Evolutionary conservation across 306 rosid genomes (phyloP).

Genomic region (Argentina anserina): DNA sequence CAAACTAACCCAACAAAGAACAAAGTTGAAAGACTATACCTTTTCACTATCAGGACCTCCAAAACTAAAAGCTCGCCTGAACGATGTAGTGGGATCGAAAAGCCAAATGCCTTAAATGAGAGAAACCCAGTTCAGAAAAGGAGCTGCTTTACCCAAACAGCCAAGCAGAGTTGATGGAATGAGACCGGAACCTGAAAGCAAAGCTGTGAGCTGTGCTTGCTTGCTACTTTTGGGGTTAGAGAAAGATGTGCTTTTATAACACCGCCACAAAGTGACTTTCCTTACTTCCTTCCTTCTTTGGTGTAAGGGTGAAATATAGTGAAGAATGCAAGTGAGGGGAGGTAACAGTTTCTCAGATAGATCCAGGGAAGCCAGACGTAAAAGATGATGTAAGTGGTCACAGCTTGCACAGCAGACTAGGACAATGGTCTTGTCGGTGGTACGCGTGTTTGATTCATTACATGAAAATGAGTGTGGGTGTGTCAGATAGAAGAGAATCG

Average conservation of each 20-base stretch:
- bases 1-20: background rate
- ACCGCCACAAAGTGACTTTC: background rate
- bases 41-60: background rate
- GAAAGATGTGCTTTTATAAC: background rate
- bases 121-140: background rate
- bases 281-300: background rate
- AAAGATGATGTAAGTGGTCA: background rate
- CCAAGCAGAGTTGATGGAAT: background rate
- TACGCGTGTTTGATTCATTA: background rate
- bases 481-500: background rate
- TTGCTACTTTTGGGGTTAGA: background rate
- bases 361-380: background rate
- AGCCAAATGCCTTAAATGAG: background rate
- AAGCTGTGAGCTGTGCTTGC: background rate
- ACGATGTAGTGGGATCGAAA: background rate
- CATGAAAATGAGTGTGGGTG: background rate
- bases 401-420: background rate
- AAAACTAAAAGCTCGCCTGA: background rate
- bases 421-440: conserved; percentile 7
- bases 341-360: background rate
- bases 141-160: background rate
- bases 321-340: background rate
- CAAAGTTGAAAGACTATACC: background rate
- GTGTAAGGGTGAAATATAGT: background rate
- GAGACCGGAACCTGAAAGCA: background rate